phyloP scores from a whole-genome alignment of 257 asterid genomes.

The Penstemon newberryi region DNA sequence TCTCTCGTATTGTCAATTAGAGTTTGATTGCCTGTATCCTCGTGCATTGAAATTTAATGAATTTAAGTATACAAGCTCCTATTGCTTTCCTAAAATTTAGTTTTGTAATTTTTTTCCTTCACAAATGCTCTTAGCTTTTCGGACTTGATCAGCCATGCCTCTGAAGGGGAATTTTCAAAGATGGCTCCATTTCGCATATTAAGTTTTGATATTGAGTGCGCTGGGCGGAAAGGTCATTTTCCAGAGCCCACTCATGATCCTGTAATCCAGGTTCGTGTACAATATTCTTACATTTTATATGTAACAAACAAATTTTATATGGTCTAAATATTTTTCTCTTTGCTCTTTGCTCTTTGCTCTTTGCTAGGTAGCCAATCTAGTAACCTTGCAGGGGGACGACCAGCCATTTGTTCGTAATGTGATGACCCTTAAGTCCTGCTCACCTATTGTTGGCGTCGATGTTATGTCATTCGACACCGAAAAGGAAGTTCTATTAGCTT shows the following conservation, averaged over 20 bases:
- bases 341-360: conserved; percentile 14
- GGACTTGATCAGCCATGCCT: conserved; percentile 83
- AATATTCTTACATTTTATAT: conserved; percentile 6
- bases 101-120: conserved; percentile 39
- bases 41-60: conserved; percentile 18
- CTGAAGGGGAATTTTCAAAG: conserved; percentile 95
- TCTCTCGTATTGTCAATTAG: conserved; percentile 78
- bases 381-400: conserved; percentile 89
- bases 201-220: conserved; percentile 97
- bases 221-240: conserved; percentile 97
- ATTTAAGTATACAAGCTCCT: conserved; percentile 4
- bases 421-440: conserved; percentile 93
- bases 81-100: conserved; percentile 19
- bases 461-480: conserved; percentile 96
- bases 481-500: conserved; percentile 82
- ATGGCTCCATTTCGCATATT: conserved; percentile 99
- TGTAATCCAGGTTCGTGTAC: conserved; percentile 77
- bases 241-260: conserved; percentile 99
- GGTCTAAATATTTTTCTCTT: conserved; percentile 26
- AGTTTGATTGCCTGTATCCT: conserved; percentile 98
- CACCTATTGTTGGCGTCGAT: conserved; percentile 98
- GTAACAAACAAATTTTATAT: neutral
- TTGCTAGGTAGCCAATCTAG: conserved; percentile 82
- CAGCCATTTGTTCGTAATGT: conserved; percentile 94
- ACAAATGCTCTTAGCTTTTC: conserved; percentile 56